phyloP scores from a whole-genome alignment of 495 filamentous ascomycete species.

The Aspergillus diversus region DNA sequence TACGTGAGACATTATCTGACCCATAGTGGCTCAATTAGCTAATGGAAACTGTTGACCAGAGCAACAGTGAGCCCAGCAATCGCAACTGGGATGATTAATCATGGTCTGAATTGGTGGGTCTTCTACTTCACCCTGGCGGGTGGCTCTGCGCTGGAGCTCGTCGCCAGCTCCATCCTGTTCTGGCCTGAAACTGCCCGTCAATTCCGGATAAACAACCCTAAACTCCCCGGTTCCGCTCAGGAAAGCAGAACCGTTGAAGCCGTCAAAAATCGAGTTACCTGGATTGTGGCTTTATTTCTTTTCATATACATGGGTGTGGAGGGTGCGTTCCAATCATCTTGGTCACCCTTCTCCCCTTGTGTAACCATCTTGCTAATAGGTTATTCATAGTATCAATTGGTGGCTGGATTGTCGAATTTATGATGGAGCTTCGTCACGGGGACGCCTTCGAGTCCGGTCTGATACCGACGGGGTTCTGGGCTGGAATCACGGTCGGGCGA shows the following conservation, averaged over 20 bases:
- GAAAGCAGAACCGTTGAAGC: conserved; percentile 15
- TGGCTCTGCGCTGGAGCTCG: conserved; percentile 9
- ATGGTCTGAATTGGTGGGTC: conserved; percentile 12
- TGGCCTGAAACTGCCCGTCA: conserved; percentile 14
- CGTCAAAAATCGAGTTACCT: conserved; percentile 15
- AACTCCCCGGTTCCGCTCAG: conserved; percentile 3
- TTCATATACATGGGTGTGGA: conserved; percentile 23
- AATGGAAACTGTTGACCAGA: neutral
- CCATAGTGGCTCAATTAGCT: neutral
- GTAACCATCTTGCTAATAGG: neutral
- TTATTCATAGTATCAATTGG: conserved; percentile 14
- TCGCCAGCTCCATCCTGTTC: conserved; percentile 13
- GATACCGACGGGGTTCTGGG: conserved; percentile 20
- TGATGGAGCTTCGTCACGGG: conserved; percentile 19
- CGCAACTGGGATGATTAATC: conserved; percentile 16
- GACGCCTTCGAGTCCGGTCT: conserved; percentile 15
- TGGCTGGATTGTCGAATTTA: conserved; percentile 22
- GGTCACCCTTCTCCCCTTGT: neutral
- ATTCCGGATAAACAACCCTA: conserved; percentile 15
- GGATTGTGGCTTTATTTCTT: conserved; percentile 19
- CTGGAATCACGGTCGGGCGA: conserved; percentile 62
- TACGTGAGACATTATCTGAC: neutral
- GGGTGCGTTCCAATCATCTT: neutral
- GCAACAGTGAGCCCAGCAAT: conserved; percentile 17
- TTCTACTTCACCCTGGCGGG: conserved; percentile 13